These are phyloP conservation scores for Nitzschia putrida DNA, from an alignment of 108 stramenopile species.

Conservation along the genomic window DNA sequence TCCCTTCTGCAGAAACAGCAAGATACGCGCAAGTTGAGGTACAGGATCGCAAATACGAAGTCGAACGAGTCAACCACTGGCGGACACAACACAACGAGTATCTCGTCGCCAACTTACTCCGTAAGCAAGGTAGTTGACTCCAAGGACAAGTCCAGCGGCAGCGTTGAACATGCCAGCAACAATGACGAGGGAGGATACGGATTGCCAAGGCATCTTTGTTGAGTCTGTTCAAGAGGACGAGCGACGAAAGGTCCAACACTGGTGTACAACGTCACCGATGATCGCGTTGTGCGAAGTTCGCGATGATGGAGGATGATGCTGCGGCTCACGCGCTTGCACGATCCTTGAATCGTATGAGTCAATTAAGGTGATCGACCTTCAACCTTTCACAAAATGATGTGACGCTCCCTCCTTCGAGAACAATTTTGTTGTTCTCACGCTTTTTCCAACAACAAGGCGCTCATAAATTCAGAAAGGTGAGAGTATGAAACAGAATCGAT, in stretches of 20 bases:
- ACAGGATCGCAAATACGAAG: neutral
- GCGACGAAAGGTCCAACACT: neutral
- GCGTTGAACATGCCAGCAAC: constrained; percentile 79
- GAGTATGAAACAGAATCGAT: no score
- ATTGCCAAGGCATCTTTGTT: constrained; percentile 77
- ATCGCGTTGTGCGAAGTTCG: no score
- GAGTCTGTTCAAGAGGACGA: constrained; percentile 1
- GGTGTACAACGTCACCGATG: no score
- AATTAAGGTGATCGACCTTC: no score
- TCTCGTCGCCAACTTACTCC: constrained; percentile 48
- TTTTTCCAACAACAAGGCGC: no score
- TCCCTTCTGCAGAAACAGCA: constrained; percentile 22
- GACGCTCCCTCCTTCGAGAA: no score
- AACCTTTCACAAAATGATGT: no score
- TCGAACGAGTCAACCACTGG: constrained; percentile 4
- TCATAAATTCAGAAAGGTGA: no score
- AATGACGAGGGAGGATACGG: constrained; percentile 69
- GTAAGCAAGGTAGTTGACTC: constrained; percentile 58
- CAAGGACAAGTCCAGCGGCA: constrained; percentile 59
- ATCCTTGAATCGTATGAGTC: no score
- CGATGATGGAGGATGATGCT: no score
- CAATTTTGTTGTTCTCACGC: no score
- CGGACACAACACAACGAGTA: constrained; percentile 6
- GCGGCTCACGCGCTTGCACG: no score
- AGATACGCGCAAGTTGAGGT: neutral